Base-by-base conservation (phyloP, 2,329 filamentous ascomycete species). In the Xylaria sp. region DNA sequence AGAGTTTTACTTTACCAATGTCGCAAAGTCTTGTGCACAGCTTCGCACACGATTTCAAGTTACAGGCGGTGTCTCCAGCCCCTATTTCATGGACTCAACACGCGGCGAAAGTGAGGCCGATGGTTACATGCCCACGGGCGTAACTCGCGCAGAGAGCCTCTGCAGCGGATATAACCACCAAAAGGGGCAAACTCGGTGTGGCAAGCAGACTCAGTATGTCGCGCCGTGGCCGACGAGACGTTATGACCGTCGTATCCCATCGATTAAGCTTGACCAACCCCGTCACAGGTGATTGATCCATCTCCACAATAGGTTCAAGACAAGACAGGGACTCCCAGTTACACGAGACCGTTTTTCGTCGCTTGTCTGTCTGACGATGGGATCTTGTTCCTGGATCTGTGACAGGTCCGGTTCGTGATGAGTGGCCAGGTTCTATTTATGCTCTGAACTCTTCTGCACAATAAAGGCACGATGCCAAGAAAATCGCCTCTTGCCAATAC, bases 311-410 rank as follows among this genome's bases (percentile, higher is more conserved):
- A n/a, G 39, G 18, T 55, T 37, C 18, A 35, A 50, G 54, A 47
- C 35, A 42, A 39, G 19, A 39, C 53, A 55, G 9, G 53, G 47
- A 23, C 46, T 16, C 11, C 34, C 13, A 18, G 50, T 35, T 54
- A 42, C 55, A 50, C 52, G 13, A 39, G 52, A 35, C 57, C 39
- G 47, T 52, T 52, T 8, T 16, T 35, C 47, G 16, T 19, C 11
- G 37, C 37, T 42, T 52, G 19, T 57, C 54, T 59, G 59, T 61
- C 35, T 18, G 30, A 61, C 56, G 2, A 52, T 54, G 9, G 46
- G 61, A 54, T 59, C 16, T 30, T 59, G 19, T 61, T 39, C 16
- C 50, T 54, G 39, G n/a, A 34, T 11, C 39, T 51, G 13, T 37
- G 13, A 35, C 10, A 9, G 7, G 42, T 48, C 44, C 52, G 50